phyloP scores from a whole-genome alignment of 495 filamentous ascomycete species.

The Podospora bellae-mahoneyi region DNA sequence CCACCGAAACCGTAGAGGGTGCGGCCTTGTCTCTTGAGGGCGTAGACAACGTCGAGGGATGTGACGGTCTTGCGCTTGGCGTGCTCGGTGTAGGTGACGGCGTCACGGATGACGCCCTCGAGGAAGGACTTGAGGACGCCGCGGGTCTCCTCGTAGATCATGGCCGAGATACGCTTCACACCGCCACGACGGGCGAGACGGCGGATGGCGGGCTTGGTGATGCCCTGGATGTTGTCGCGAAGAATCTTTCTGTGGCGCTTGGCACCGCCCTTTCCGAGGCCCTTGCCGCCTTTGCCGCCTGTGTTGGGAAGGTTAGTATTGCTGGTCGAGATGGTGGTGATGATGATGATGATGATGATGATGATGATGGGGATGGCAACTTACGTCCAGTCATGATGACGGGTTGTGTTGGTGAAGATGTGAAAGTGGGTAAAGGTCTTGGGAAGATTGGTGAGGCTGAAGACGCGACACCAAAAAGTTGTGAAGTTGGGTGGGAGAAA shows the following conservation, averaged over 20 bases:
- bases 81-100: constrained; percentile 97
- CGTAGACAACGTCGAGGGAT: constrained; percentile 90
- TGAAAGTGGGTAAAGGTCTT: constrained; percentile 24
- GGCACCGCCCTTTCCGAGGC: constrained; percentile 78
- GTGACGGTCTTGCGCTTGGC: constrained; percentile 98
- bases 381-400: constrained; percentile 91
- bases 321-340: constrained; percentile 16
- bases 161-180: constrained; percentile 99
- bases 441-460: constrained; percentile 42
- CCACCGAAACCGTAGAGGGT: constrained; percentile 97
- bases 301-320: constrained; percentile 28
- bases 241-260: constrained; percentile 99
- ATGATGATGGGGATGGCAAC: constrained; percentile 40
- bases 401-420: constrained; percentile 31
- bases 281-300: constrained; percentile 95
- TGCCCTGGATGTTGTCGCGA: constrained; percentile 99
- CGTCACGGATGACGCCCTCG: constrained; percentile 98
- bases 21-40: constrained; percentile 88
- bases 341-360: background rate
- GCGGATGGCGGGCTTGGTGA: constrained; percentile 99
- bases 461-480: constrained; percentile 15
- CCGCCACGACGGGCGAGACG: constrained; percentile 99
- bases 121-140: constrained; percentile 99
- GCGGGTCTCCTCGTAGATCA: constrained; percentile 99
- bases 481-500: background rate